These are phyloP conservation scores for Candida boidinii DNA, from an alignment of 805 yeast species.

Conservation along the genomic window DNA sequence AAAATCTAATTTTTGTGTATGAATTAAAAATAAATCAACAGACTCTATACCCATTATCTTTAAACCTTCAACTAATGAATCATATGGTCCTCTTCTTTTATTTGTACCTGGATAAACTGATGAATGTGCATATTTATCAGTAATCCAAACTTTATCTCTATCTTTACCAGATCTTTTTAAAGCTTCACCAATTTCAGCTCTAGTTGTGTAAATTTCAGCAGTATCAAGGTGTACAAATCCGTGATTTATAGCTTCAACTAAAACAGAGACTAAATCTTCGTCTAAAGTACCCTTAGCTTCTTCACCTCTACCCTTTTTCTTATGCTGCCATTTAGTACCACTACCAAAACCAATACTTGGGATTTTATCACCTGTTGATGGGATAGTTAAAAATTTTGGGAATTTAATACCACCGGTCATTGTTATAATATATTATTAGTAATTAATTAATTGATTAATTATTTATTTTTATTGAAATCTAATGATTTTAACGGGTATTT, in stretches of 20 bases:
- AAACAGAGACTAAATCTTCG: conserved; percentile 31
- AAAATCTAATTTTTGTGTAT: conserved; percentile 8
- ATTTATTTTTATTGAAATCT: no score
- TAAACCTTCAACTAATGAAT: conserved; percentile 30
- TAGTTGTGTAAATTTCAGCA: conserved; percentile 49
- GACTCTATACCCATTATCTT: conserved; percentile 31
- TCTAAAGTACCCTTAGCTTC: conserved; percentile 10
- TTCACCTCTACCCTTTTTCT: no score
- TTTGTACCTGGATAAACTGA: conserved; percentile 9
- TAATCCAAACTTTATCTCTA: conserved; percentile 37
- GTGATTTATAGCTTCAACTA: conserved; percentile 31
- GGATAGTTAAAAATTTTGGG: no score
- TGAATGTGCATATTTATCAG: conserved; percentile 38
- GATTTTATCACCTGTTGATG: conserved; percentile 3
- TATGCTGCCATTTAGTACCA: conserved; percentile 39
- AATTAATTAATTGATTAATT: no score
- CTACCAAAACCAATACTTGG: conserved; percentile 37
- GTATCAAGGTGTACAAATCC: conserved; percentile 51
- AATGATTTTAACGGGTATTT: no score
- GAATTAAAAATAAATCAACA: conserved; percentile 39
- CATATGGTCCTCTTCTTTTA: conserved; percentile 29
- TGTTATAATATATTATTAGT: no score
- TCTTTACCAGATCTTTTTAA: conserved; percentile 27
- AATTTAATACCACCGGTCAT: no score
- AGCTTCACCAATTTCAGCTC: conserved; percentile 42